Conservation (phyloP, 129 eudicot species). For the Helianthus tuberosus region DNA sequence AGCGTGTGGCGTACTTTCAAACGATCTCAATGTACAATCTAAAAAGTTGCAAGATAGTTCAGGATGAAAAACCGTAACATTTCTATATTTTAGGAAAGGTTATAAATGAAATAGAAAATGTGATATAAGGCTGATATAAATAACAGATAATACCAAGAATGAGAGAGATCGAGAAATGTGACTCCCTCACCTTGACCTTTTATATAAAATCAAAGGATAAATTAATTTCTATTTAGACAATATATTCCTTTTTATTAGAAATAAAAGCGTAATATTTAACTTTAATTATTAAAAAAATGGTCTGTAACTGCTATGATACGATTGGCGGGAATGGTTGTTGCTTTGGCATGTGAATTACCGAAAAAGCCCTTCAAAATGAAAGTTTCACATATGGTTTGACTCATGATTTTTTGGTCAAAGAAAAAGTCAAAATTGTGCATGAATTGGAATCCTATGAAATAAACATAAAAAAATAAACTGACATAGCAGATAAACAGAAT, state of each 20-base stretch:
- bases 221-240: background rate
- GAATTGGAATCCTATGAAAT: slow-evolving; percentile 42
- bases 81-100: no score
- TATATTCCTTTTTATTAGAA: background rate
- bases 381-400: background rate
- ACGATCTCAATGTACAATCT: no score
- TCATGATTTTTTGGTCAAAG: slow-evolving; percentile 34
- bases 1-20: no score
- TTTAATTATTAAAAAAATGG: background rate
- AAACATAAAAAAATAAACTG: slow-evolving; percentile 24
- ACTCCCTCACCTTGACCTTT: background rate
- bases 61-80: no score
- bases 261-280: background rate
- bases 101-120: no score
- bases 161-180: no score
- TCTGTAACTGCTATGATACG: background rate
- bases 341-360: background rate
- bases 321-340: background rate
- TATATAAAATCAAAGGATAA: background rate
- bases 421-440: slow-evolving; percentile 37
- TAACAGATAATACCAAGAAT: no score
- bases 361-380: slow-evolving; percentile 7
- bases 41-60: no score
- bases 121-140: no score
- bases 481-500: slow-evolving; percentile 32